Conservation (phyloP, 1,284 basidiomycete genomes). For the Malassezia slooffiae region DNA sequence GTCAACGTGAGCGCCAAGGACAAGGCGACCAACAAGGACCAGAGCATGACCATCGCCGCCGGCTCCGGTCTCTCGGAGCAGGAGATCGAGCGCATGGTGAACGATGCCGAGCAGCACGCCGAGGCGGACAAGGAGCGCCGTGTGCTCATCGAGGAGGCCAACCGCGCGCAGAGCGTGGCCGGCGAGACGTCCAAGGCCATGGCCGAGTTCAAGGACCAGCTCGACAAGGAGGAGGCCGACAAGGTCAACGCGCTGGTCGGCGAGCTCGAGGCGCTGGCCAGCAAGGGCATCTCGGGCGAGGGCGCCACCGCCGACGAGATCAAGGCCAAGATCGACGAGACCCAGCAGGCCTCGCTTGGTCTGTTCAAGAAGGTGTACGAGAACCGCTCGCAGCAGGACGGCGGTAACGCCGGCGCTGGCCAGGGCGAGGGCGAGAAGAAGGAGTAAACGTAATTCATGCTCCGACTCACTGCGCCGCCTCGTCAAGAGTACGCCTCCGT, state of each 20-base stretch:
- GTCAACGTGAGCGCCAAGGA: constrained; percentile 93
- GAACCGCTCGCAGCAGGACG: constrained; percentile 66
- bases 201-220: constrained; percentile 93
- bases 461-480: too few species aligned
- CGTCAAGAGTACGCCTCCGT: too few species aligned
- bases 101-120: constrained; percentile 84
- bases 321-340: constrained; percentile 84
- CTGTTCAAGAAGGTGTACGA: constrained; percentile 99
- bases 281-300: constrained; percentile 74
- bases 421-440: constrained; percentile 41
- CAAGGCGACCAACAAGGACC: constrained; percentile 94
- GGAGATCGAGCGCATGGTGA: constrained; percentile 95
- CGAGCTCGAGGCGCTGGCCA: constrained; percentile 82
- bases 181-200: constrained; percentile 93
- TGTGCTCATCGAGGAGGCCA: constrained; percentile 84
- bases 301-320: constrained; percentile 73
- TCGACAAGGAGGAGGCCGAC: constrained; percentile 86
- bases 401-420: constrained; percentile 10
- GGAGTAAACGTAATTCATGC: constrained; percentile 20
- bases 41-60: constrained; percentile 92
- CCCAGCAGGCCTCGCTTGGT: constrained; percentile 89
- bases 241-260: constrained; percentile 58
- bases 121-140: constrained; percentile 62
- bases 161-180: constrained; percentile 89
- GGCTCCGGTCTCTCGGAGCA: constrained; percentile 90